phyloP scores from a whole-genome alignment of 441 rosid genomes.

The Brassica balearica region DNA sequence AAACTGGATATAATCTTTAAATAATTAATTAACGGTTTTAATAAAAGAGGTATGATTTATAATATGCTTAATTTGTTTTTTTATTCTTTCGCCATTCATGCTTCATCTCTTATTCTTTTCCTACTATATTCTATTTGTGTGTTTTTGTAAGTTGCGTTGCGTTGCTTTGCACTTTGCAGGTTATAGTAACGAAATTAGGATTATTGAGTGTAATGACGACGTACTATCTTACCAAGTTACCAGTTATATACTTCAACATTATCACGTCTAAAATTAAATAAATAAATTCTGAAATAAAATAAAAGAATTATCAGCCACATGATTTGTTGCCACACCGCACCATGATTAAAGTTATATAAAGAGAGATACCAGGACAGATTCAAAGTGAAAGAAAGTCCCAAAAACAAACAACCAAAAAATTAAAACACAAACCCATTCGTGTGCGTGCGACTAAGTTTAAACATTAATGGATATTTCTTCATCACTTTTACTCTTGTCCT shows the following conservation, averaged over 20 bases:
- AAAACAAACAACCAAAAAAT: conserved; percentile 16
- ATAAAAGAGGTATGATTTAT: neutral
- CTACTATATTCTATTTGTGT: no score
- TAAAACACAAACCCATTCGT: conserved; percentile 42
- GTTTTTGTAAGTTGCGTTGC: neutral
- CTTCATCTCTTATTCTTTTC: neutral
- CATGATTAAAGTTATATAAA: conserved; percentile 46
- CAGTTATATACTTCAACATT: neutral
- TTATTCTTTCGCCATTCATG: neutral
- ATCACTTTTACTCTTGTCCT: conserved; percentile 44
- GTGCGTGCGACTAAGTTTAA: conserved; percentile 43
- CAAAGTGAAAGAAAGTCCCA: conserved; percentile 41
- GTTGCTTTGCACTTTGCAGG: neutral
- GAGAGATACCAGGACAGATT: conserved; percentile 40
- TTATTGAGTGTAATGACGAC: neutral
- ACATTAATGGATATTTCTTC: conserved; percentile 49
- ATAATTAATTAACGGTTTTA: neutral
- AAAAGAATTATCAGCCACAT: conserved; percentile 36
- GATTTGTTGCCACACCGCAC: conserved; percentile 45
- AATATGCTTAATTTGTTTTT: no score
- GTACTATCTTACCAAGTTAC: neutral
- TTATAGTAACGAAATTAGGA: neutral
- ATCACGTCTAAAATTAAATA: neutral
- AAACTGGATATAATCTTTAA: neutral
- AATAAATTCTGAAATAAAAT: neutral